A percentile compares a stretch with the other conserved stretches of the same genome.
Evolutionary conservation across 768 basidiomycete genomes (phyloP).

Genomic region (Lactarius tabidus): DNA sequence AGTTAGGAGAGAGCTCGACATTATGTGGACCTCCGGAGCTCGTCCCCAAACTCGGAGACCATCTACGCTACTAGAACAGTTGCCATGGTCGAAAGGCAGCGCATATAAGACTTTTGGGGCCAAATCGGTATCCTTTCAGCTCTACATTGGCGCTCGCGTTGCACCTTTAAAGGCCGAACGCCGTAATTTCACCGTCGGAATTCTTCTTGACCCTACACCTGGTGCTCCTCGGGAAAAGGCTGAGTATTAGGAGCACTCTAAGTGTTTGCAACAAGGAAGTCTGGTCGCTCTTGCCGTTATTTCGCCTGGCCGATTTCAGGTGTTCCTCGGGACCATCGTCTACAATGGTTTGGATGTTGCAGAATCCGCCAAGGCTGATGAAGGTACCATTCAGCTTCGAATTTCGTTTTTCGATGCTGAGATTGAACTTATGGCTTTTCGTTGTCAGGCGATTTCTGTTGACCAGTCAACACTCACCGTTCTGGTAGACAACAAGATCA

Average conservation of each 20-base stretch:
- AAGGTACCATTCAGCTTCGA: slow-evolving; percentile 41
- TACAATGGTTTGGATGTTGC: slow-evolving; percentile 43
- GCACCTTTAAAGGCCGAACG: slow-evolving; percentile 44
- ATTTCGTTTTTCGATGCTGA: slow-evolving; percentile 62
- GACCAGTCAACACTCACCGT: slow-evolving; percentile 19
- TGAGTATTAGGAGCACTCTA: slow-evolving; percentile 61
- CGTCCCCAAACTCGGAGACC: slow-evolving; percentile 4
- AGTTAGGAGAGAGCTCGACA: slow-evolving; percentile 23
- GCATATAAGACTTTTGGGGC: slow-evolving; percentile 46
- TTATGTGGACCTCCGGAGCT: slow-evolving; percentile 11
- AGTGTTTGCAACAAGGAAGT: slow-evolving; percentile 58
- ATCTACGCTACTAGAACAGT: slow-evolving; percentile 40
- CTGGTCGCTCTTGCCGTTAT: slow-evolving; percentile 54
- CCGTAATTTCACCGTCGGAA: slow-evolving; percentile 45
- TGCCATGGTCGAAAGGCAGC: slow-evolving; percentile 52
- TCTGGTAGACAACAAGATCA: slow-evolving; percentile 24
- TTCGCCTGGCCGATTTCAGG: slow-evolving; percentile 27
- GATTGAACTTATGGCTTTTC: slow-evolving; percentile 46
- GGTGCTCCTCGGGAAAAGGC: slow-evolving; percentile 46
- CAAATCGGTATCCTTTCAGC: slow-evolving; percentile 55
- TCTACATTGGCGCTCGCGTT: slow-evolving; percentile 55
- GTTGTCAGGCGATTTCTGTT: slow-evolving; percentile 33
- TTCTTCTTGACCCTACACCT: slow-evolving; percentile 52
- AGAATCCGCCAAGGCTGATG: slow-evolving; percentile 37
- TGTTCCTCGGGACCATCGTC: slow-evolving; percentile 53